These are phyloP conservation scores for Spongospora subterranea DNA, from an alignment of 208 protist genomes.

Conservation along the genomic window DNA sequence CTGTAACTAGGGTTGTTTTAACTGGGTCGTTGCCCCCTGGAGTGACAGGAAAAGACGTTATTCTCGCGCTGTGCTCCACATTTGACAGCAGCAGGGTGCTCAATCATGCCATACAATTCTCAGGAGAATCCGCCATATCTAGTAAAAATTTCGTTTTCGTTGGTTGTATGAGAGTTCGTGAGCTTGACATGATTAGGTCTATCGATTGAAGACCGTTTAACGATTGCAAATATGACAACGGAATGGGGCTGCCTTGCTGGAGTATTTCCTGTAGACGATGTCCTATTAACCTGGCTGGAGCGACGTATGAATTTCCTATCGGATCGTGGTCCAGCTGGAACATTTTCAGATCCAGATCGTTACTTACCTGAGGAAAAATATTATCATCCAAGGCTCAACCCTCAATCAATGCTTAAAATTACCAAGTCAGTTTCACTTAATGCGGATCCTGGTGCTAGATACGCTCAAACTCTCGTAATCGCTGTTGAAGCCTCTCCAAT, in stretches of 20 bases:
- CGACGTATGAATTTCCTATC: background rate
- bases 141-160: no score
- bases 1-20: conserved; percentile 70
- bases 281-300: conserved; percentile 70
- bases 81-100: conserved; percentile 76
- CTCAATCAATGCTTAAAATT: background rate
- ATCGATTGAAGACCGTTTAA: conserved; percentile 76
- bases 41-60: conserved; percentile 79
- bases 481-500: background rate
- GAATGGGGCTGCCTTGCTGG: conserved; percentile 76
- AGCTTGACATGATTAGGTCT: no score
- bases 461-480: background rate
- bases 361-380: background rate
- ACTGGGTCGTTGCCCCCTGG: conserved; percentile 70
- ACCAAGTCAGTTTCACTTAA: background rate
- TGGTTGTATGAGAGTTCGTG: no score
- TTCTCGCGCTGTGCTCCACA: conserved; percentile 77
- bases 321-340: background rate
- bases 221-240: conserved; percentile 82
- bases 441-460: background rate
- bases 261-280: conserved; percentile 76
- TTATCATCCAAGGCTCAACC: background rate
- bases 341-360: background rate
- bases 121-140: conserved; percentile 63
- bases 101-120: conserved; percentile 75